Evolutionary conservation across 805 yeast genomes (phyloP), one percentile per base, ranked within the genome.

Genomic region (Saturnispora ahearnii): DNA sequence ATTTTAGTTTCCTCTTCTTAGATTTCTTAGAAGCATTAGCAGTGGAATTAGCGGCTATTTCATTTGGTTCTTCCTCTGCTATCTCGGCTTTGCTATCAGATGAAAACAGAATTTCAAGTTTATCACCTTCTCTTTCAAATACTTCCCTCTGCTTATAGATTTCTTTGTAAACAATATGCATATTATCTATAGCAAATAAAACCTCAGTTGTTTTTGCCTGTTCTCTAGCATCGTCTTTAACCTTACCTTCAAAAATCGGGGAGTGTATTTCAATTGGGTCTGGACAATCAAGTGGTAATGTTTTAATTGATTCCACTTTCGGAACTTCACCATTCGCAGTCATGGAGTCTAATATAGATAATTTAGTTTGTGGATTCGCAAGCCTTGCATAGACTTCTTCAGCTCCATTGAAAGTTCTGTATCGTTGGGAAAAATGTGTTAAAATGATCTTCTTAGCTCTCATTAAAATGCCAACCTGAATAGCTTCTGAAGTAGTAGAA

Each of bases 371-470:
- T 5, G 64, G 62, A 41, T 54, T 44, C 0, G 41, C 41, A 12
- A 63, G 51, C 34, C 63, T 50, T 7, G 55, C 43, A 46, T 65
- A 60, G 13, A 64, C 63, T 6, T 51, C 49, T 2, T 52, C 51
- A 29, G 64, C 58, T 15, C 60, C 58, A 1, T 63, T 60, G 22
- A 80, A 61, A 52, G 77, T 76, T 2, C 87, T 84, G 60, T 87
- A 93, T 54, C 99, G 74, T 55, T 93, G 95, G 51, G 96, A 85
- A 68, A 93, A 90, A 68, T 93, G 99, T 0, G 99, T 93, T 40
- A 93, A 69, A 4, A 93, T 70, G 28, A 88, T 66, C 55, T 82
- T 78, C 30, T 73, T 71, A 24, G 90, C 88, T 22, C 74, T 67
- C 98, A 93, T 91, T 34, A 70, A 64, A 49, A 76, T 71, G 0